phyloP scores from a whole-genome alignment of 1,284 basidiomycete genomes.

The Cryptococcus sp. region DNA sequence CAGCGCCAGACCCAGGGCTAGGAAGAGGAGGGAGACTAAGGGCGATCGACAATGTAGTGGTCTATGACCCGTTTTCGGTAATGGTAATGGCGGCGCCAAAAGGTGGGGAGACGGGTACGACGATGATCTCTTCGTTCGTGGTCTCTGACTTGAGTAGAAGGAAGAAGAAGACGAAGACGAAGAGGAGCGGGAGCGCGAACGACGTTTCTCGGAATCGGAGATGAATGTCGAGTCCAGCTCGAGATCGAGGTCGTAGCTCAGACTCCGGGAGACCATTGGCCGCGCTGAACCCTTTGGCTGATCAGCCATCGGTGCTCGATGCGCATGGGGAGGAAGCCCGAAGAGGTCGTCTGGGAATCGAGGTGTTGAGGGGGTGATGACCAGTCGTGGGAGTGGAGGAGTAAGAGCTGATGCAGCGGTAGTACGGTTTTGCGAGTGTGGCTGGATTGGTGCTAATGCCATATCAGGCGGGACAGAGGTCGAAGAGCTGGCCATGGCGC shows the following conservation, averaged over 20 bases:
- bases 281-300: no score
- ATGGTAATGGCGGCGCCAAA: neutral
- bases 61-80: neutral
- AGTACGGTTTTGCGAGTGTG: neutral
- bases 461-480: neutral
- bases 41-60: neutral
- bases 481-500: neutral
- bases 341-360: neutral
- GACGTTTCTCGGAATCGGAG: no score
- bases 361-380: conserved; percentile 29
- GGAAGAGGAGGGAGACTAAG: neutral
- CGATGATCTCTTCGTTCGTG: neutral
- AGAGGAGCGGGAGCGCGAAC: neutral
- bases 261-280: neutral
- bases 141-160: neutral
- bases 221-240: neutral
- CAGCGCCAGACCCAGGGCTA: neutral
- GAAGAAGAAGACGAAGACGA: neutral
- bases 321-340: no score
- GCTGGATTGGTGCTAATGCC: neutral
- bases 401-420: neutral
- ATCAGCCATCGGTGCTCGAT: no score
- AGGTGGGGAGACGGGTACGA: neutral
- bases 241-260: neutral
- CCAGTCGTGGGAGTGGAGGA: conserved; percentile 11